phyloP scores from a whole-genome alignment of 192 early-diverging fungal species.

The Phycomyces blakesleeanus region DNA sequence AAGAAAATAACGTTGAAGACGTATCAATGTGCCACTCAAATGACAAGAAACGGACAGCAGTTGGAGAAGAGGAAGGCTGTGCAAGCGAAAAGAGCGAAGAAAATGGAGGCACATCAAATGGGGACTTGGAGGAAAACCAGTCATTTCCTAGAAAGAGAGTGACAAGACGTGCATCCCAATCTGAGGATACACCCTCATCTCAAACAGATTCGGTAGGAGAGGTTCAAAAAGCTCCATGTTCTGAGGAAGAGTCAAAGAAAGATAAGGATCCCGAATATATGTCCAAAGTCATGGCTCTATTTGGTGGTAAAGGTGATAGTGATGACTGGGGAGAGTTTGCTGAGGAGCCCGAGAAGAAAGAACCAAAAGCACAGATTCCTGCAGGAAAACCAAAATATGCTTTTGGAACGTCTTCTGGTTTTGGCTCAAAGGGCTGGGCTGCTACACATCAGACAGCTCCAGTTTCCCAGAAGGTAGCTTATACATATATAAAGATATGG shows the following conservation, averaged over 20 bases:
- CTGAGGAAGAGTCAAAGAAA: neutral
- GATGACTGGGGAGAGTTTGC: constrained; percentile 36
- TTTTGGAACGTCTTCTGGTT: constrained; percentile 35
- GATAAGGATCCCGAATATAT: neutral
- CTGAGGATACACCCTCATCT: neutral
- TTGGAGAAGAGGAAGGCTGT: constrained; percentile 19
- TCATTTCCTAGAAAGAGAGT: constrained; percentile 11
- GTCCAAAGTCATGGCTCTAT: constrained; percentile 9
- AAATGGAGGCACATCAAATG: neutral
- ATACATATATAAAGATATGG: neutral
- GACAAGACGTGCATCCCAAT: neutral
- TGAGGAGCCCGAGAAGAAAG: constrained; percentile 20
- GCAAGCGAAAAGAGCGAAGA: neutral
- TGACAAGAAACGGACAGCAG: constrained; percentile 13
- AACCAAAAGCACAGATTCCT: neutral
- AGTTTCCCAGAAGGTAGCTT: constrained; percentile 14
- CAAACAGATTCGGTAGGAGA: neutral
- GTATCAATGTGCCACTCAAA: constrained; percentile 1
- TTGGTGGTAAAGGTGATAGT: constrained; percentile 22
- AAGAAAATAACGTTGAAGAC: constrained; percentile 3
- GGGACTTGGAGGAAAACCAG: neutral
- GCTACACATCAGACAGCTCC: constrained; percentile 23
- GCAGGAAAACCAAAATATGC: constrained; percentile 26
- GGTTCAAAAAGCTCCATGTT: neutral
- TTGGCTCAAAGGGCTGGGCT: constrained; percentile 31